These are phyloP conservation scores for Lichtheimia ornata DNA, from an alignment of 371 early-diverging fungal species.

Conservation along the genomic window DNA sequence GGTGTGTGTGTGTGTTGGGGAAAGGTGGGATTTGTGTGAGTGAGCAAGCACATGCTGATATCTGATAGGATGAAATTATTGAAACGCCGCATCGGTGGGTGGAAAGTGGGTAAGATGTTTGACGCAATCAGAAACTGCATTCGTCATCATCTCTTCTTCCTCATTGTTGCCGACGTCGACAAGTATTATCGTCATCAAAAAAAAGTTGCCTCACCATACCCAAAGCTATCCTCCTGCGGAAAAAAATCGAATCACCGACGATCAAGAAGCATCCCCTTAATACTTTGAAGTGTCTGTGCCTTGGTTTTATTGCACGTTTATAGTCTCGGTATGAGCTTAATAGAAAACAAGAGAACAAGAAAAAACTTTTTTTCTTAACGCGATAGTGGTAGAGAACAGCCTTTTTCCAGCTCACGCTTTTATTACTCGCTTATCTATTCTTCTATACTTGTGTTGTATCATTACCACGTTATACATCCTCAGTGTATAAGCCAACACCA, in stretches of 20 bases:
- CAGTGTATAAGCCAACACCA: slow-evolving; percentile 3
- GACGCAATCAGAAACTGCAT: not conserved
- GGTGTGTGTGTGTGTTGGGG: too few species aligned
- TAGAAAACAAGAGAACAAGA: not conserved
- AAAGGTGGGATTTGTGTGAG: too few species aligned
- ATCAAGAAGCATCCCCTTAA: not conserved
- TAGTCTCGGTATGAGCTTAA: not conserved
- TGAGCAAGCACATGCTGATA: too few species aligned
- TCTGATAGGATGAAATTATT: too few species aligned
- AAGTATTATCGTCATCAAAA: slow-evolving; percentile 11
- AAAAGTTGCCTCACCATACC: not conserved
- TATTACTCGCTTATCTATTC: not conserved
- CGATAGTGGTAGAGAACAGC: not conserved
- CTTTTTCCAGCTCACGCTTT: not conserved
- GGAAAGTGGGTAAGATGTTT: too few species aligned
- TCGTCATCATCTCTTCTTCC: slow-evolving; percentile 6
- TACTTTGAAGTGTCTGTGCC: too few species aligned
- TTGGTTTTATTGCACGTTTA: too few species aligned
- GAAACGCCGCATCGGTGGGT: too few species aligned
- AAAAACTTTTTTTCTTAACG: not conserved
- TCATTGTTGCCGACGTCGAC: slow-evolving; percentile 12
- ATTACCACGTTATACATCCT: not conserved
- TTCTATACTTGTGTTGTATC: not conserved
- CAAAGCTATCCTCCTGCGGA: slow-evolving; percentile 3
- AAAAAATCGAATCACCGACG: slow-evolving; percentile 11